Evolutionary conservation across 768 basidiomycete genomes (phyloP).

Genomic region (Rossbeevera mucosa): DNA sequence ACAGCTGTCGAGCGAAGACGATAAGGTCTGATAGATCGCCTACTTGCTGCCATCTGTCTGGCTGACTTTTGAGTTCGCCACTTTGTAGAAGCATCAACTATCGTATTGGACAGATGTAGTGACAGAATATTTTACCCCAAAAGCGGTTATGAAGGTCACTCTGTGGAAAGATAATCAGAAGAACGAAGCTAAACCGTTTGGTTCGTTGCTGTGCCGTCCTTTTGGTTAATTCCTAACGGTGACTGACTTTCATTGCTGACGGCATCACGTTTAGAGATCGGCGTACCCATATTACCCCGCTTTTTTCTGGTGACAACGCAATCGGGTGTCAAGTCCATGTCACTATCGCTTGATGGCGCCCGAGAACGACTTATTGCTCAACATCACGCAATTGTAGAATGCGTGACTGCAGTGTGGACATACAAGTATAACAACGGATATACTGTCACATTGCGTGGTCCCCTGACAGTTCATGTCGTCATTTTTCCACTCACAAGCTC

Average conservation of each 20-base stretch:
- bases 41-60: neutral
- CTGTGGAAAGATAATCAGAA: slow-evolving; percentile 84
- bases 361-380: slow-evolving; percentile 59
- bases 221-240: slow-evolving; percentile 1
- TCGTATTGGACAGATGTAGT: slow-evolving; percentile 66
- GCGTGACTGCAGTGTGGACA: slow-evolving; percentile 72
- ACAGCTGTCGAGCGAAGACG: slow-evolving; percentile 51
- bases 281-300: slow-evolving; percentile 71
- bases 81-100: slow-evolving; percentile 53
- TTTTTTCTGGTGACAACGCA: slow-evolving; percentile 84
- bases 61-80: slow-evolving; percentile 5
- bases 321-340: slow-evolving; percentile 82
- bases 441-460: slow-evolving; percentile 69
- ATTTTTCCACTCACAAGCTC: slow-evolving; percentile 26
- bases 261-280: slow-evolving; percentile 54
- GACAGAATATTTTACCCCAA: slow-evolving; percentile 64
- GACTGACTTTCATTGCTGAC: slow-evolving; percentile 8
- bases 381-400: slow-evolving; percentile 55
- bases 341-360: slow-evolving; percentile 71
- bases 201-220: slow-evolving; percentile 38
- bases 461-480: slow-evolving; percentile 61
- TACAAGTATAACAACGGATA: slow-evolving; percentile 79
- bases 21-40: slow-evolving; percentile 33
- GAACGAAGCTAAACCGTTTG: slow-evolving; percentile 79
- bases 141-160: slow-evolving; percentile 72